Percentiles rank a stretch among this genome's conserved stretches.
Evolutionary conservation across 208 protist species (phyloP).

Genomic region (Crithidia sp.): DNA sequence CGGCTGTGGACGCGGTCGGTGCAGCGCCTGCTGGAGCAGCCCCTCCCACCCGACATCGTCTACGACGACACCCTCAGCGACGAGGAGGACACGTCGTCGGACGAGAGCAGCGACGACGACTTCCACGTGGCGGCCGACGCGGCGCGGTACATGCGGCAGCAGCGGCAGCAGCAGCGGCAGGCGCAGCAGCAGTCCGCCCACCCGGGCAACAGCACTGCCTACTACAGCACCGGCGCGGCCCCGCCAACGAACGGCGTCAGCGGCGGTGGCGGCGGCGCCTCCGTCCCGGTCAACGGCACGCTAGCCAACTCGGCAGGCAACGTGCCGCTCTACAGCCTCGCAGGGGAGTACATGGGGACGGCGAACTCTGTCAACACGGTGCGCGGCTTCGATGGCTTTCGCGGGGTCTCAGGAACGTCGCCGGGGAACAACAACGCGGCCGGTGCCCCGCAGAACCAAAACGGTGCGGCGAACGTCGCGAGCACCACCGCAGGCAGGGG

Average conservation of each 20-base stretch:
- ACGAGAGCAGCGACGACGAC: constrained; percentile 54
- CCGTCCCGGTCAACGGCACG: constrained; percentile 18
- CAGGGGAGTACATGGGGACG: constrained; percentile 25
- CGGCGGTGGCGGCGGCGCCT: constrained; percentile 14
- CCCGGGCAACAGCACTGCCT: constrained; percentile 18
- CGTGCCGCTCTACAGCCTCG: constrained; percentile 24
- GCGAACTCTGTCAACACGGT: constrained; percentile 23
- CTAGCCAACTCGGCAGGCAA: constrained; percentile 20
- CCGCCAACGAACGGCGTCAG: background rate
- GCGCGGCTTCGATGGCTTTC: constrained; percentile 17
- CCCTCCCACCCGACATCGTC: constrained; percentile 73
- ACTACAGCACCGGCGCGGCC: constrained; percentile 5
- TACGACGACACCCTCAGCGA: constrained; percentile 53
- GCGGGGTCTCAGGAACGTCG: constrained; percentile 21
- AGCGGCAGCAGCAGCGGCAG: constrained; percentile 21
- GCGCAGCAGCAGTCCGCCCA: constrained; percentile 20
- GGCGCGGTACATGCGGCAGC: constrained; percentile 34
- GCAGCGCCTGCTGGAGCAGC: constrained; percentile 67
- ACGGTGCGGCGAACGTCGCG: background rate
- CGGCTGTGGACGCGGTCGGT: constrained; percentile 82
- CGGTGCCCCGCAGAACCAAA: background rate
- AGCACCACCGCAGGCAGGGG: constrained; percentile 7
- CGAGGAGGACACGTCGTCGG: constrained; percentile 39
- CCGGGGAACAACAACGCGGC: constrained; percentile 10
- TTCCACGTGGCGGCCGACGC: constrained; percentile 35